Base-by-base conservation (phyloP, 768 basidiomycete genomes). In the Kondoa subrosea region DNA sequence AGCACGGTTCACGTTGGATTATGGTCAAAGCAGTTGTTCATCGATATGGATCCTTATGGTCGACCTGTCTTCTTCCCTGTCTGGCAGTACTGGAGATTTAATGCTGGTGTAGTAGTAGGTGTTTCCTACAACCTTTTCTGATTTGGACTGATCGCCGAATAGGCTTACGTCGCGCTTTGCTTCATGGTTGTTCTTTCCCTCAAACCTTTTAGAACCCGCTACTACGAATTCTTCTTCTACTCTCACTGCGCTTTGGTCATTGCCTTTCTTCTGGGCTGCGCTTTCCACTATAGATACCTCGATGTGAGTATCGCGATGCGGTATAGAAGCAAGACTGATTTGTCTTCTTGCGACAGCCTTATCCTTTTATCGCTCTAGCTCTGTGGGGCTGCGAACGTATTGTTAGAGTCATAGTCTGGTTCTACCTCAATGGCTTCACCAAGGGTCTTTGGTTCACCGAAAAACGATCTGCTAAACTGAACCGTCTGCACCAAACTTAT, bases 21-120 rank as follows among this genome's bases (percentile, higher is more conserved):
- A 0, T 89, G 87, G 88, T 84, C 83, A 67, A 80, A 85, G 3
- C 85, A 88, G 74, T 78, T 89, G 57, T 75, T 76, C 56, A 77
- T 75, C 16, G 86, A 88, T 68, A 77, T 76, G 68, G 78, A 71
- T 66, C 74, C 74, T 0, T 74, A 71, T 67, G 76, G 75, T 33
- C 68, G 73, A 32, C 69, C 74, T 4, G 75, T 78, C 1, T 79
- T 78, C 74, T 69, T 78, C 57, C 81, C 83, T 68, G 82, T 84
- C 25, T 86, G 81, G 80, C 76, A 78, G 27, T 86, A 85, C 70
- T 77, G 78, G 50, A 81, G 82, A 50, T 88, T 89, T 73, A 77
- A 84, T 50, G 86, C 77, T 69, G 87, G 84, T 3, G 83, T 74
- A 79, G 85, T 78, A 4, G 79, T 78, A 33, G 58, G 74, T 73